These are phyloP conservation scores for Saccharomycopsis synnaedendra DNA, from an alignment of 805 yeast species.

Conservation along the genomic window DNA sequence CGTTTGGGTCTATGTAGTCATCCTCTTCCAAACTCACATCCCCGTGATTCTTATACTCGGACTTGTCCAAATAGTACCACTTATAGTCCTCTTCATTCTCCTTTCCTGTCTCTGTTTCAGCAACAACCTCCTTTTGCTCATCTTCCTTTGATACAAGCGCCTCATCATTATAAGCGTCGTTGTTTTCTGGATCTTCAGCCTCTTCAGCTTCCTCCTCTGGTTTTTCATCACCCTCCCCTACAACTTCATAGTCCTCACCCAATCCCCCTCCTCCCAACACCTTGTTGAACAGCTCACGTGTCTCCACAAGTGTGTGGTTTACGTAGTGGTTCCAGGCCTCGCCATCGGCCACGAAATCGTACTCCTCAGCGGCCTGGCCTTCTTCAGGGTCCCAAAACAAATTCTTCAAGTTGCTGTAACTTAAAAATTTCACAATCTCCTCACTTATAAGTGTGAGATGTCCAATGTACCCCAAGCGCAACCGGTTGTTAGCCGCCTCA, in stretches of 20 bases:
- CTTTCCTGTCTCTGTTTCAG: slow-evolving; percentile 23
- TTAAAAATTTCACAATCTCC: slow-evolving; percentile 81
- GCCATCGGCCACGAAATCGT: slow-evolving; percentile 28
- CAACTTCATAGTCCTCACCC: slow-evolving; percentile 28
- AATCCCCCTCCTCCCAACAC: slow-evolving; percentile 73
- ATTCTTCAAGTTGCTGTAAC: slow-evolving; percentile 27
- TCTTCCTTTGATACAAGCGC: slow-evolving; percentile 18
- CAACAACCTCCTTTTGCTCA: slow-evolving; percentile 25
- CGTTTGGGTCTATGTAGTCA: slow-evolving; percentile 71
- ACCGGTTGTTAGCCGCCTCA: slow-evolving; percentile 42
- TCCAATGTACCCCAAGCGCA: slow-evolving; percentile 94
- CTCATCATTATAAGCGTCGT: slow-evolving; percentile 33
- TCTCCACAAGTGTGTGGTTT: slow-evolving; percentile 70
- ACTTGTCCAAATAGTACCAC: slow-evolving; percentile 13
- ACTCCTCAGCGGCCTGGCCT: slow-evolving; percentile 27
- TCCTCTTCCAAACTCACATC: slow-evolving; percentile 38
- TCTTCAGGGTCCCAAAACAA: slow-evolving; percentile 15
- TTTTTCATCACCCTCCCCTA: slow-evolving; percentile 17
- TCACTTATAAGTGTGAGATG: slow-evolving; percentile 89
- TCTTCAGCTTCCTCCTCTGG: slow-evolving; percentile 6
- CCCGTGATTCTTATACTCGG: slow-evolving; percentile 5
- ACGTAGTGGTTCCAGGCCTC: slow-evolving; percentile 75
- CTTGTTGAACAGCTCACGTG: slow-evolving; percentile 89
- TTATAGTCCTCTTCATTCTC: slow-evolving; percentile 15
- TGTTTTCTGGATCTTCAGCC: slow-evolving; percentile 3